Percentiles rank a stretch among this genome's conserved stretches.
phyloP scores from a whole-genome alignment of 1,284 basidiomycete genomes.

The Ceratobasidium papillatum region DNA sequence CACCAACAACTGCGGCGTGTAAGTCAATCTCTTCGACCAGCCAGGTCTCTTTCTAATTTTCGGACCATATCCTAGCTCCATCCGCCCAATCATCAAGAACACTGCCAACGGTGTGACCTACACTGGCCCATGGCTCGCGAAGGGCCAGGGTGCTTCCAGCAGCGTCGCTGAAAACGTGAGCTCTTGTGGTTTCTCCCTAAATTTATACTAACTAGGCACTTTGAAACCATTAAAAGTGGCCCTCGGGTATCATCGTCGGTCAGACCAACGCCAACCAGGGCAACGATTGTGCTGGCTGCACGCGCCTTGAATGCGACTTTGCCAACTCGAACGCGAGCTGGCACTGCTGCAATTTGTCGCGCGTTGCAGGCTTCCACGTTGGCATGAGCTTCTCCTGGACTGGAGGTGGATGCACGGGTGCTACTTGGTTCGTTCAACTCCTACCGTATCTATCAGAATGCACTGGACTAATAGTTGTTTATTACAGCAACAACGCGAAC shows the following conservation, averaged over 20 bases:
- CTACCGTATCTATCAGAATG: background rate
- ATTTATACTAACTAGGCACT: background rate
- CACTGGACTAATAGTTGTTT: background rate
- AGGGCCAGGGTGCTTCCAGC: slow-evolving; percentile 22
- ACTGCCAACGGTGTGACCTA: slow-evolving; percentile 28
- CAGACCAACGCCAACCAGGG: slow-evolving; percentile 34
- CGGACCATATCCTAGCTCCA: background rate
- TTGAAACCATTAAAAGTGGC: slow-evolving; percentile 1
- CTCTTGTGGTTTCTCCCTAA: background rate
- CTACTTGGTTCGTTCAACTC: slow-evolving; percentile 8
- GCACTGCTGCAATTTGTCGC: slow-evolving; percentile 34
- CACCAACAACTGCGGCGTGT: slow-evolving; percentile 34
- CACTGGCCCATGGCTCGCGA: slow-evolving; percentile 11
- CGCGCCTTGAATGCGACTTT: slow-evolving; percentile 33
- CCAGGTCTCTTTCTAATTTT: background rate
- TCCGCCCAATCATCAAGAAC: slow-evolving; percentile 35
- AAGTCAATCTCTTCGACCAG: background rate
- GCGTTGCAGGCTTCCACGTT: slow-evolving; percentile 14
- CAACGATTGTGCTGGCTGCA: slow-evolving; percentile 22
- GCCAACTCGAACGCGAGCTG: slow-evolving; percentile 16
- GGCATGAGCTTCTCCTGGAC: slow-evolving; percentile 36
- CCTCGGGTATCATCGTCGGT: slow-evolving; percentile 19
- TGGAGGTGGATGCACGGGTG: slow-evolving; percentile 20
- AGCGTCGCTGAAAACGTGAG: slow-evolving; percentile 31
- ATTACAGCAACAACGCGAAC: background rate